These are phyloP conservation scores for Emmonsiellopsis sp. DNA, from an alignment of 2,329 filamentous ascomycete species.

Conservation along the genomic window DNA sequence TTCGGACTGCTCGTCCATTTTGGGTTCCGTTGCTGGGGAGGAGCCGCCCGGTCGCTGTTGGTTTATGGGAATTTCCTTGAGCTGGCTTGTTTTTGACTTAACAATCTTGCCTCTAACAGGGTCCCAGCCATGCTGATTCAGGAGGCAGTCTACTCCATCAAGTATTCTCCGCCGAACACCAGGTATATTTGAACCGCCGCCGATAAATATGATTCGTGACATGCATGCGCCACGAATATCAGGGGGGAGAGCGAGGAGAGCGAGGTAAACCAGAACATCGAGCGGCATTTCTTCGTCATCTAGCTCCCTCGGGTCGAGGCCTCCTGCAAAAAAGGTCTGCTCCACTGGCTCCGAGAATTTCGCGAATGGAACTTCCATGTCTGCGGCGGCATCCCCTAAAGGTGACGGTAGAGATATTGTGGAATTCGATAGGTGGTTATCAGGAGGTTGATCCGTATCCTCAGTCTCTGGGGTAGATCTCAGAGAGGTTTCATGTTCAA, in stretches of 20 bases:
- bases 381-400: conserved; percentile 29
- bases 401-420: conserved; percentile 35
- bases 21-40: conserved; percentile 10
- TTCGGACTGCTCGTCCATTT: conserved; percentile 14
- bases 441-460: conserved; percentile 10
- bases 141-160: conserved; percentile 59
- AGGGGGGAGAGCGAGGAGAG: conserved; percentile 64
- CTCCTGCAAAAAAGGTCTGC: conserved; percentile 58
- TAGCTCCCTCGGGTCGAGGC: conserved; percentile 46
- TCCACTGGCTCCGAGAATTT: conserved; percentile 67
- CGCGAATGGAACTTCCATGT: conserved; percentile 56
- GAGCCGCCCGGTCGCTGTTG: conserved; percentile 14
- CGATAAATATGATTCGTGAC: conserved; percentile 78
- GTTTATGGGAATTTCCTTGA: conserved; percentile 27
- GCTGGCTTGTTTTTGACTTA: conserved; percentile 34
- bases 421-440: conserved; percentile 30
- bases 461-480: neutral
- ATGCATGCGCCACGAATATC: conserved; percentile 81
- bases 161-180: conserved; percentile 71
- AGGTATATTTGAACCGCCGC: conserved; percentile 67
- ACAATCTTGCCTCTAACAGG: conserved; percentile 61
- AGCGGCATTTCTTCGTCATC: conserved; percentile 83
- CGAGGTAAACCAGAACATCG: conserved; percentile 64
- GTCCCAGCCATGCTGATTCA: conserved; percentile 66
- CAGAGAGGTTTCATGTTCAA: neutral